phyloP scores from a whole-genome alignment of 352 stramenopile genomes.

The Phytophthora colocasiae region DNA sequence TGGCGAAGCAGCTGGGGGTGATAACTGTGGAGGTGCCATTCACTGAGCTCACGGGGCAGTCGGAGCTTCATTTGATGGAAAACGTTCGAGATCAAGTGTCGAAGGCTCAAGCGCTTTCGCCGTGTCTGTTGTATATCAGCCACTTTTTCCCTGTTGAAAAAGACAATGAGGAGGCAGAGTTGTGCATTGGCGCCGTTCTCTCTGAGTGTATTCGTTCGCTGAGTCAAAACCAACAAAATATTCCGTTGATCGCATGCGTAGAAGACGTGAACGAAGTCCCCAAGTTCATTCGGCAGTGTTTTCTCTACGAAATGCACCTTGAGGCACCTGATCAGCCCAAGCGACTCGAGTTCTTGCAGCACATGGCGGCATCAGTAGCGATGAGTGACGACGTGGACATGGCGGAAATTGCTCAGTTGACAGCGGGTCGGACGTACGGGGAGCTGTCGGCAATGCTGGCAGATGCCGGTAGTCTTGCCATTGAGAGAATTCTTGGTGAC shows the following conservation, averaged over 20 bases:
- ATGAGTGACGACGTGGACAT: slow-evolving; percentile 64
- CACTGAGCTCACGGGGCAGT: slow-evolving; percentile 74
- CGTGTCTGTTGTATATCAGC: slow-evolving; percentile 85
- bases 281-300: slow-evolving; percentile 84
- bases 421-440: slow-evolving; percentile 75
- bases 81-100: slow-evolving; percentile 76
- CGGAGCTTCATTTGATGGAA: slow-evolving; percentile 76
- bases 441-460: slow-evolving; percentile 74
- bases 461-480: slow-evolving; percentile 58
- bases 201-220: slow-evolving; percentile 71
- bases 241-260: slow-evolving; percentile 79
- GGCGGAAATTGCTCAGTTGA: slow-evolving; percentile 66
- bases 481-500: slow-evolving; percentile 51
- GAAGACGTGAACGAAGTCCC: slow-evolving; percentile 82
- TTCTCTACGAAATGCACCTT: slow-evolving; percentile 79
- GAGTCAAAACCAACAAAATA: slow-evolving; percentile 55
- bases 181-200: slow-evolving; percentile 68
- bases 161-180: slow-evolving; percentile 75
- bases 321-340: slow-evolving; percentile 65
- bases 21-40: slow-evolving; percentile 80
- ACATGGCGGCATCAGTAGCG: slow-evolving; percentile 43
- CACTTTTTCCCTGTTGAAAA: slow-evolving; percentile 82
- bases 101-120: slow-evolving; percentile 70
- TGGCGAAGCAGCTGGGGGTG: slow-evolving; percentile 72
- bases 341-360: slow-evolving; percentile 62